These are phyloP conservation scores for Eucalyptus tenuipes DNA, from an alignment of 345 rosid genomes.

Conservation along the genomic window DNA sequence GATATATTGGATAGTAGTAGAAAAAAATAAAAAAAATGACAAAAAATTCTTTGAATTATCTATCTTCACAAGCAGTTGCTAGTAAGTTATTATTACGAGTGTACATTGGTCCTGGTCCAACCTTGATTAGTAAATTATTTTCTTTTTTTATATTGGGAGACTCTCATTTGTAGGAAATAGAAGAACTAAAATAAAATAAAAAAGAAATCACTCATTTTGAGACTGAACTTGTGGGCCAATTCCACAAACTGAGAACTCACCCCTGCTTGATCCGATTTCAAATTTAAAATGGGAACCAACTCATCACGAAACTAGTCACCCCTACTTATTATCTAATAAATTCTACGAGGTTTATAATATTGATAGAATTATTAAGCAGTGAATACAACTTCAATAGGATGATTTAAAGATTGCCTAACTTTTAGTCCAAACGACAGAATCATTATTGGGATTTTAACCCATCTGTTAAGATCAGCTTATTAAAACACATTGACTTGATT, in stretches of 20 bases:
- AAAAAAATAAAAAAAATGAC: too few species aligned
- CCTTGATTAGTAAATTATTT: not conserved
- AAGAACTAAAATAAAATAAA: too few species aligned
- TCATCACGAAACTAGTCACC: not conserved
- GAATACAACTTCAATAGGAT: not conserved
- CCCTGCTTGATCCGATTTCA: fast-evolving
- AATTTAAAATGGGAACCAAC: not conserved
- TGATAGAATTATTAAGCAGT: not conserved
- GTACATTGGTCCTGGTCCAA: not conserved
- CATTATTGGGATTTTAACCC: not conserved
- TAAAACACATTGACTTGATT: not conserved
- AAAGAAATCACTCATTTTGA: not conserved
- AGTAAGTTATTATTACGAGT: not conserved
- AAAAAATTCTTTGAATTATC: too few species aligned
- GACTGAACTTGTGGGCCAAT: not conserved
- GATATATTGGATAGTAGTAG: too few species aligned
- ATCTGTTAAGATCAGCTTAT: not conserved
- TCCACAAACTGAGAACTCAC: not conserved
- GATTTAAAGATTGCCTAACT: not conserved
- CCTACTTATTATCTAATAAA: not conserved
- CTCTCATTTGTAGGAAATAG: not conserved
- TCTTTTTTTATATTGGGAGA: not conserved
- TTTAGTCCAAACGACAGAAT: not conserved
- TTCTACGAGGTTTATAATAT: not conserved
- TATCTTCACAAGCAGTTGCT: not conserved